Evolutionary conservation across 2,329 filamentous ascomycete species (phyloP).

Genomic region (Fusarium subtropicale): DNA sequence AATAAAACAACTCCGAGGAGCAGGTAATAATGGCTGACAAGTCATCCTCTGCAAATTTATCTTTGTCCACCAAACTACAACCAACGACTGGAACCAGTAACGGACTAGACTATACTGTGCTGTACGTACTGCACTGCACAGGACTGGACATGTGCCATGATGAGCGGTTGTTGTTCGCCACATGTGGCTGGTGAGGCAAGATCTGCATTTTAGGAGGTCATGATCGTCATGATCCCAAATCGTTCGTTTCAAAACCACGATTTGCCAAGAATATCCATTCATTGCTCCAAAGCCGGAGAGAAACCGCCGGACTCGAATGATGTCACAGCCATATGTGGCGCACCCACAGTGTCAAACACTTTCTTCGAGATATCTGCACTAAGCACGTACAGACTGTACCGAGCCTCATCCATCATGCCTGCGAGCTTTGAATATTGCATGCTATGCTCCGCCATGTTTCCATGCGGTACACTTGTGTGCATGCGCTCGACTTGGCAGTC

Average conservation of each 20-base stretch:
- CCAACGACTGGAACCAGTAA: neutral
- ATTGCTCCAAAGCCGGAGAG: conserved; percentile 32
- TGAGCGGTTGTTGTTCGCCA: conserved; percentile 3
- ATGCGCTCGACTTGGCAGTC: neutral
- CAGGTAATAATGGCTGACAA: neutral
- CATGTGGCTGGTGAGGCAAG: conserved; percentile 25
- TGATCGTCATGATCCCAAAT: conserved; percentile 23
- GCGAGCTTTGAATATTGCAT: neutral
- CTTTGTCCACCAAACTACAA: neutral
- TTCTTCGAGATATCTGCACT: neutral
- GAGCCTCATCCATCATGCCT: conserved; percentile 1
- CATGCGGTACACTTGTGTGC: neutral
- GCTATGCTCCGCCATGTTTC: neutral
- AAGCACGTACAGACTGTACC: neutral
- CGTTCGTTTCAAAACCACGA: conserved; percentile 15
- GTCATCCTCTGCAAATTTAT: neutral
- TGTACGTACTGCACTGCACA: neutral
- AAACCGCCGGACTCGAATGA: conserved; percentile 37
- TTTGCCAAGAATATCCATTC: conserved; percentile 16
- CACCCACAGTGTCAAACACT: conserved; percentile 23
- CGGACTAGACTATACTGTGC: no score
- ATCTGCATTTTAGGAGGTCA: conserved; percentile 19
- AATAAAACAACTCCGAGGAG: neutral
- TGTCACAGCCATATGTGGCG: conserved; percentile 41
- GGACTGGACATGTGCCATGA: neutral